phyloP scores from a whole-genome alignment of 176 grass and related monocot species.

The Ensete ventricosum region DNA sequence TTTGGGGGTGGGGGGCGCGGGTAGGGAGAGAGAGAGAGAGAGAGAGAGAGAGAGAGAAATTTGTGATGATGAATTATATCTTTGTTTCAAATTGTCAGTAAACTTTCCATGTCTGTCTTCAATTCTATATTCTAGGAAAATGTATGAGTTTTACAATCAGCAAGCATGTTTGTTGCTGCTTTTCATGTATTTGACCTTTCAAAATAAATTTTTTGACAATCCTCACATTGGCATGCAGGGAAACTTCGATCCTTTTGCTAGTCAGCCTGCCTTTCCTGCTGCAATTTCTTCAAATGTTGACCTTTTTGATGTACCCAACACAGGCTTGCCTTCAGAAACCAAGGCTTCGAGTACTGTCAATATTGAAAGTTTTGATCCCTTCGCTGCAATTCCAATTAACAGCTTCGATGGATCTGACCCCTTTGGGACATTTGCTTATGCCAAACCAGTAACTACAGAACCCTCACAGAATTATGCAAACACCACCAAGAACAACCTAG shows the following conservation, averaged over 20 bases:
- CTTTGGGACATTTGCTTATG: constrained; percentile 57
- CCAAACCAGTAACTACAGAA: constrained; percentile 22
- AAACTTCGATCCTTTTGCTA: not conserved
- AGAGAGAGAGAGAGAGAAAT: too few relatives aligned
- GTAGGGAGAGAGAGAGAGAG: too few relatives aligned
- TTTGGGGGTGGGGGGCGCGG: too few relatives aligned
- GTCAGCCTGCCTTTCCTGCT: constrained; percentile 4
- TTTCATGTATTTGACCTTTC: not conserved
- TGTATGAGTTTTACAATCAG: not conserved
- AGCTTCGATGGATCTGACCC: constrained; percentile 66
- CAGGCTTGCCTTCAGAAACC: constrained; percentile 24
- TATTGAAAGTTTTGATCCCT: constrained; percentile 71
- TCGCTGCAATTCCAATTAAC: constrained; percentile 68
- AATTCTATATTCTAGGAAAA: not conserved
- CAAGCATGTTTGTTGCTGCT: not conserved
- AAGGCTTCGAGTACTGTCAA: constrained; percentile 23
- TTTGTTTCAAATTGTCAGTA: too few relatives aligned
- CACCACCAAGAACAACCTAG: constrained; percentile 16
- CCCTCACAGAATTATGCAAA: constrained; percentile 30
- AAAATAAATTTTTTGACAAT: not conserved
- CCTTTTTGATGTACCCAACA: constrained; percentile 29
- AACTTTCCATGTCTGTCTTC: too few relatives aligned
- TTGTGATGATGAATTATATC: too few relatives aligned
- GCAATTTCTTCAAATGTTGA: constrained; percentile 34
- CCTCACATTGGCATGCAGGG: constrained; percentile 21